Conservation (phyloP, 1,284 basidiomycete genomes). For the Irpex lacteus region DNA sequence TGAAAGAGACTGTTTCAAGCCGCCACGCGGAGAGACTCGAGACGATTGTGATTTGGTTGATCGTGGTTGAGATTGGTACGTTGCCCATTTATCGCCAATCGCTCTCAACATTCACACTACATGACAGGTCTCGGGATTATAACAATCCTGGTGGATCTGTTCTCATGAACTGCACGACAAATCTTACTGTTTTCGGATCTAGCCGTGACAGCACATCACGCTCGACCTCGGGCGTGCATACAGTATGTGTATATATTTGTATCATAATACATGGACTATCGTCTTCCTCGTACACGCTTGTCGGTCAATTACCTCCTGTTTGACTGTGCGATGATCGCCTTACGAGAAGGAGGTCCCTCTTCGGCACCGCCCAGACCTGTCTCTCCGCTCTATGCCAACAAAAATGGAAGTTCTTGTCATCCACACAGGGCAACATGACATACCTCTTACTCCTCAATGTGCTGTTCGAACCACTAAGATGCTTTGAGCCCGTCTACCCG, state of each 20-base stretch:
- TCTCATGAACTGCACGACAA: conserved; percentile 29
- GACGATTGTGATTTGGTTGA: conserved; percentile 91
- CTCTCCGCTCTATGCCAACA: background rate
- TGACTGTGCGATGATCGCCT: background rate
- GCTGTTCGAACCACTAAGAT: conserved; percentile 14
- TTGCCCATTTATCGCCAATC: conserved; percentile 6
- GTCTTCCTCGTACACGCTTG: background rate
- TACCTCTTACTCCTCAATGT: conserved; percentile 6
- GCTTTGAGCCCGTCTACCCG: background rate
- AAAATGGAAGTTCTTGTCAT: background rate
- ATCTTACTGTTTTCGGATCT: background rate
- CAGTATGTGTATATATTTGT: background rate
- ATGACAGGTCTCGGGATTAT: conserved; percentile 64
- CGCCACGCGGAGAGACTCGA: conserved; percentile 93
- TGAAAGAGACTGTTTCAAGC: conserved; percentile 93
- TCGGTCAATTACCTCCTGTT: background rate
- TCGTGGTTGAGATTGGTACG: conserved; percentile 84
- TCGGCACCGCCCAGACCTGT: background rate
- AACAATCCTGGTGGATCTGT: conserved; percentile 70
- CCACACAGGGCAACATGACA: background rate
- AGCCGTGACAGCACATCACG: background rate
- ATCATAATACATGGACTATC: background rate
- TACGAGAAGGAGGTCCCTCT: background rate
- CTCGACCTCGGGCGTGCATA: background rate
- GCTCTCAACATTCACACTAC: background rate